Evolutionary conservation across 352 stramenopile genomes (phyloP).

Genomic region (Phytophthora quininea): DNA sequence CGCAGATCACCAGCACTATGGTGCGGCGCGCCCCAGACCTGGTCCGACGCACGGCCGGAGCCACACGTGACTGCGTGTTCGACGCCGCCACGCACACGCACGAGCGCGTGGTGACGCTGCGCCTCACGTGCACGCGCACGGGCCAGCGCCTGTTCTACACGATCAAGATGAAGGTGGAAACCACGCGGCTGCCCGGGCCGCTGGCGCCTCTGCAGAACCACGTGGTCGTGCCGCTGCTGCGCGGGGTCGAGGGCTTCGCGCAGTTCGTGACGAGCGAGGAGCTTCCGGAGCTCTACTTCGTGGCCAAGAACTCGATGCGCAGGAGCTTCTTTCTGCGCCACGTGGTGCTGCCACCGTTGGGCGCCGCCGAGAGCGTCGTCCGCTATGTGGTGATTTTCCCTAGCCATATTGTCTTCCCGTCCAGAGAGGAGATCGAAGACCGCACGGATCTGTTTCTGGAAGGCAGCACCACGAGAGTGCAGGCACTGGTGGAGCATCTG

Average conservation of each 20-base stretch:
- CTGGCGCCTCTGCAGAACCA: slow-evolving; percentile 63
- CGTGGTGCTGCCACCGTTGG: slow-evolving; percentile 70
- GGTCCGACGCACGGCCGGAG: slow-evolving; percentile 69
- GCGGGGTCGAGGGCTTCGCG: slow-evolving; percentile 69
- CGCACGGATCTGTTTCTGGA: slow-evolving; percentile 78
- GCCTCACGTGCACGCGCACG: slow-evolving; percentile 60
- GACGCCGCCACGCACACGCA: slow-evolving; percentile 62
- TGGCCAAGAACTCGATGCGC: slow-evolving; percentile 82
- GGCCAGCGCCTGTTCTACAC: slow-evolving; percentile 74
- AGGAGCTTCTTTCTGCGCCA: slow-evolving; percentile 67
- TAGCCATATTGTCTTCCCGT: slow-evolving; percentile 80
- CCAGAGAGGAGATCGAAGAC: slow-evolving; percentile 75
- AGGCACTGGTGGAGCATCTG: slow-evolving; percentile 79
- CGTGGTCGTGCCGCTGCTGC: slow-evolving; percentile 65
- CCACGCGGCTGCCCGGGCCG: slow-evolving; percentile 44
- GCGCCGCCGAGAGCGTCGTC: slow-evolving; percentile 69
- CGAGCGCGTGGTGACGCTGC: slow-evolving; percentile 58
- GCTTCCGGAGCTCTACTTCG: slow-evolving; percentile 85
- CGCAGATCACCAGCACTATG: slow-evolving; percentile 77
- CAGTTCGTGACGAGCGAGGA: slow-evolving; percentile 87
- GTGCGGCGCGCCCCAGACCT: slow-evolving; percentile 78
- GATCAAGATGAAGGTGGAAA: slow-evolving; percentile 67
- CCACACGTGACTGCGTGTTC: slow-evolving; percentile 68
- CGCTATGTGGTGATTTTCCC: slow-evolving; percentile 81
- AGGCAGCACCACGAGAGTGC: slow-evolving; percentile 73